Base-by-base conservation (phyloP, 352 stramenopile genomes). In the Globisporangium cystogenes region DNA sequence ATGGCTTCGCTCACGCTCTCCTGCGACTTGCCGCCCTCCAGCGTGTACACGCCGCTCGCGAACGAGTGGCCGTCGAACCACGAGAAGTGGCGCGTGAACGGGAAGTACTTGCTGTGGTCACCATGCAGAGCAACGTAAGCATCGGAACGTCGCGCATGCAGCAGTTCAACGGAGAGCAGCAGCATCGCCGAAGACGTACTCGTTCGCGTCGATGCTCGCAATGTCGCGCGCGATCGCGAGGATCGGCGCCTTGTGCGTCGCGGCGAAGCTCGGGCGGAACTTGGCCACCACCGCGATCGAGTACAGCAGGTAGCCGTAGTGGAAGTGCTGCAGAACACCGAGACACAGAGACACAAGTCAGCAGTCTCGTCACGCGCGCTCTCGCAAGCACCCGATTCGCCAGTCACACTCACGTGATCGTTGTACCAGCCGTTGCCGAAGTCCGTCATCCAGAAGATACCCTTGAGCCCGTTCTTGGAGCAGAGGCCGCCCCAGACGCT, bases 1-100 rank as follows among this genome's bases (percentile, higher is more conserved):
- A 97, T 86, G 40, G 94, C 95, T 74, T 99, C 95, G 60, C 90
- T 98, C 27, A 96, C 93, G 62, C 89, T 98, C 67, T 98, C 96
- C 73, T 99, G 94, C 18, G 84, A 93, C 74, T 99, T 99, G 54
- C 95, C 96, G 55, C 97, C 88, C 41, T 90, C 90, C 59, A 98
- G 82, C 48, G 81, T 77, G 71, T 98, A 98, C 26, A 99, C 69
- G 26, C 96, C 96, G 57, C 89, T 97, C 10, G 96, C 95, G 72
- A 96, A 99, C 47, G 91, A 98, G 63, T 99, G 94, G 44, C 92
- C 87, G 59, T 99, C 95, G 68, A 97, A 99, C 87, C 93, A 98
- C 52, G 96, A 97, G 60, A 98, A 98, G 65, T 98, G 92, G 26
- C 96, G 81, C n/a, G 92, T 84, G 45, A 96, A 79, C 15, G 93